Conservation (phyloP, 208 protist species). For the Wallacemonas sp. region DNA sequence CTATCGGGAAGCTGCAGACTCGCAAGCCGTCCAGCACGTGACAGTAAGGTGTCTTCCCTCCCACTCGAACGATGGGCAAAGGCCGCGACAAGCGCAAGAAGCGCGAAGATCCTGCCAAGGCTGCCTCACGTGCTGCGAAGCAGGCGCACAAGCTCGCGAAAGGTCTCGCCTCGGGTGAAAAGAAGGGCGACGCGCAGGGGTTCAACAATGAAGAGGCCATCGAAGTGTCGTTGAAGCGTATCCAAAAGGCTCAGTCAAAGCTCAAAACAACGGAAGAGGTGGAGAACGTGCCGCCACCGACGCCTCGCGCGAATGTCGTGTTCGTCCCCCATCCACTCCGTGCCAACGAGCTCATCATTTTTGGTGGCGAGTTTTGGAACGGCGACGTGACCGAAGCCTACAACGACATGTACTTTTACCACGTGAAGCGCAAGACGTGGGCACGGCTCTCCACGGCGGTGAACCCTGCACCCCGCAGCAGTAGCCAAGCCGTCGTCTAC, state of each 20-base stretch:
- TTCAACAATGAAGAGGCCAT: constrained; percentile 90
- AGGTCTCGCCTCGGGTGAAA: constrained; percentile 13
- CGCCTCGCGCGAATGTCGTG: constrained; percentile 79
- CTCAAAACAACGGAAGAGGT: constrained; percentile 60
- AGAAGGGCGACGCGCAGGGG: constrained; percentile 17
- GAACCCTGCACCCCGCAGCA: constrained; percentile 79
- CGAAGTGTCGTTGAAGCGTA: constrained; percentile 77
- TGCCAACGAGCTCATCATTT: constrained; percentile 82
- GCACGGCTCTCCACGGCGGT: constrained; percentile 51
- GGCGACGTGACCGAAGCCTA: constrained; percentile 84
- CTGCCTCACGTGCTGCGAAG: constrained; percentile 55
- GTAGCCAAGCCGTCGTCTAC: constrained; percentile 80
- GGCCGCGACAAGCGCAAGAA: constrained; percentile 92
- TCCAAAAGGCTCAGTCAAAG: constrained; percentile 75
- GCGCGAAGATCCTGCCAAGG: constrained; percentile 81
- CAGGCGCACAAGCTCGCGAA: constrained; percentile 71
- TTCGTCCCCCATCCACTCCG: constrained; percentile 72
- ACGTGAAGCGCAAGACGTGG: constrained; percentile 69
- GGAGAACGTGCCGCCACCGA: constrained; percentile 54
- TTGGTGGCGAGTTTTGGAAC: constrained; percentile 90
- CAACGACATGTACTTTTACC: constrained; percentile 89
- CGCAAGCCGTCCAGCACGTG: background rate
- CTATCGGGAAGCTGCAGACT: background rate
- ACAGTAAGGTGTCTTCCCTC: background rate
- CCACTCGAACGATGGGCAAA: constrained; percentile 71